Conservation (phyloP, 2,329 filamentous ascomycete genomes). For the Calonectria henricotiae region DNA sequence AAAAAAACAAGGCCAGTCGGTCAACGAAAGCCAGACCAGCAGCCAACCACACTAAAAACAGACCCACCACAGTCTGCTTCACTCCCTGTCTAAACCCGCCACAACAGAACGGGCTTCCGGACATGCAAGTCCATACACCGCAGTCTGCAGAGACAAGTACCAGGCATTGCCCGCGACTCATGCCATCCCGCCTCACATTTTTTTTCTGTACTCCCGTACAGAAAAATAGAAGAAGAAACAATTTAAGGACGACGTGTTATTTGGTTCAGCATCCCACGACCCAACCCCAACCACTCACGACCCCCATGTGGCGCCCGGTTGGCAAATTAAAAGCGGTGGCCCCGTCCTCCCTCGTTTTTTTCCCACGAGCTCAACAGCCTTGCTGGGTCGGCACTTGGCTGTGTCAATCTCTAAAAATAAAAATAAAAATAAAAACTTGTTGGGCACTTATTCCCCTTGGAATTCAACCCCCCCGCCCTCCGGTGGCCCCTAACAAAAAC, state of each 20-base stretch:
- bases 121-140: conserved; percentile 20
- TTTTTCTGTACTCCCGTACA: background rate
- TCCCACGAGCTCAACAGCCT: conserved; percentile 27
- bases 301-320: conserved; percentile 33
- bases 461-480: background rate
- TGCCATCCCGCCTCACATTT: conserved; percentile 9
- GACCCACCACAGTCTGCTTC: background rate
- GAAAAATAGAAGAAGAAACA: background rate
- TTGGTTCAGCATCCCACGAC: conserved; percentile 8
- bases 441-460: conserved; percentile 10
- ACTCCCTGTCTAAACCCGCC: conserved; percentile 14
- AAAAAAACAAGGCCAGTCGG: conserved; percentile 12
- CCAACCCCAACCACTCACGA: conserved; percentile 22
- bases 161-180: conserved; percentile 17
- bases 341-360: conserved; percentile 9
- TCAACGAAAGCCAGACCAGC: conserved; percentile 11
- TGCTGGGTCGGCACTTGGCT: conserved; percentile 17
- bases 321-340: conserved; percentile 30
- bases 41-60: conserved; percentile 22
- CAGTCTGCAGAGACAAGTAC: background rate
- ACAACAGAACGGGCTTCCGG: conserved; percentile 13
- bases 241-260: background rate
- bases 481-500: background rate
- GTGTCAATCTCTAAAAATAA: background rate
- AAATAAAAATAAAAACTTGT: conserved; percentile 24